Conservation (phyloP, 176 grass and related monocot species). For the Zoysia japonica region DNA sequence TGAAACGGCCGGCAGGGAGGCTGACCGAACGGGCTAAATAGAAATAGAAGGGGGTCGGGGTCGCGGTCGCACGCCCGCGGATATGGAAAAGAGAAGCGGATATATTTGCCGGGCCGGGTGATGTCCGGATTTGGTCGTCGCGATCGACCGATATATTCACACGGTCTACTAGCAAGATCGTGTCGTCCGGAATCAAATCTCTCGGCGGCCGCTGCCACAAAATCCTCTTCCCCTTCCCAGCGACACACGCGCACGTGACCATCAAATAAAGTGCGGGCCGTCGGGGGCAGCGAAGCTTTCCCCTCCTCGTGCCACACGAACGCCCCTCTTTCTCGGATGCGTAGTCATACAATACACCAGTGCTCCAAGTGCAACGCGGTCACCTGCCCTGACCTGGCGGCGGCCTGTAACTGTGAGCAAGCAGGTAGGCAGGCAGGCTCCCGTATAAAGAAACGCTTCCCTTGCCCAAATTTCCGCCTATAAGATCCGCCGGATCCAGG, state of each 20-base stretch:
- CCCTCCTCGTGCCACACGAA: too few relatives aligned
- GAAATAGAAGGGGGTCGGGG: background rate
- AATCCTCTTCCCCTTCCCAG: background rate
- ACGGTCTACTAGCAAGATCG: constrained; percentile 46
- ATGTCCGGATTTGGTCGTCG: constrained; percentile 26
- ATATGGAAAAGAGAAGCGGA: background rate
- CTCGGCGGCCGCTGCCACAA: constrained; percentile 7
- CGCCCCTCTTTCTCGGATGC: background rate
- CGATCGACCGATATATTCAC: constrained; percentile 36
- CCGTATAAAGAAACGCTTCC: constrained; percentile 14
- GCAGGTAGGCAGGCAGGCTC: background rate
- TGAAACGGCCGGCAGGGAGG: background rate
- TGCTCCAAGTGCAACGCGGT: too few relatives aligned
- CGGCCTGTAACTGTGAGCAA: too few relatives aligned
- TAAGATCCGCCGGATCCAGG: constrained; percentile 43
- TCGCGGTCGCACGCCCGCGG: background rate
- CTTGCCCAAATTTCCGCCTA: background rate
- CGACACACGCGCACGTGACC: too few relatives aligned
- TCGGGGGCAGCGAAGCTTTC: background rate
- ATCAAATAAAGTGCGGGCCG: background rate
- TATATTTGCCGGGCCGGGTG: too few relatives aligned
- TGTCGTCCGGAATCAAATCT: constrained; percentile 42
- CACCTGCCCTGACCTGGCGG: too few relatives aligned
- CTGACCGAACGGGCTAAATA: too few relatives aligned
- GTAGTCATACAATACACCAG: background rate